These are phyloP conservation scores for Leersia perrieri DNA, from an alignment of 176 grass and related monocot species.

Conservation along the genomic window DNA sequence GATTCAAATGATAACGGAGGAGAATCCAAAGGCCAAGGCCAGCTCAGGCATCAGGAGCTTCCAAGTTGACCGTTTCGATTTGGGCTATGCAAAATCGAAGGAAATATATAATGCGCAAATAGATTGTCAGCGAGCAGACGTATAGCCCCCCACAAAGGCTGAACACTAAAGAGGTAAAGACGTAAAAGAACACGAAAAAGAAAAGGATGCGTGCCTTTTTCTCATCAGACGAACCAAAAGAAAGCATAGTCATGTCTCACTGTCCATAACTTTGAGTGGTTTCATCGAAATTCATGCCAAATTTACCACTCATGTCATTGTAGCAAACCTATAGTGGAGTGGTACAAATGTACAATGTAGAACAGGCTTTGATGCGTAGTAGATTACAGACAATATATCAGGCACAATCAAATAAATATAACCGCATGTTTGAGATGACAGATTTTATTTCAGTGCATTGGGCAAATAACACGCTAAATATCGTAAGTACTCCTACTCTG, in stretches of 20 bases:
- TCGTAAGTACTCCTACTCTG: background rate
- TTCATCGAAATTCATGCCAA: background rate
- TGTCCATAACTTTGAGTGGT: background rate
- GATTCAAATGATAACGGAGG: background rate
- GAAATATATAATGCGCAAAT: background rate
- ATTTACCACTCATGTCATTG: background rate
- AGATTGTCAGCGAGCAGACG: background rate
- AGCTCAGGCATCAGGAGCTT: background rate
- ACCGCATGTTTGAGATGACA: background rate
- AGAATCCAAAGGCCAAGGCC: background rate
- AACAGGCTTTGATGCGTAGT: background rate
- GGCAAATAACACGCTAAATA: background rate
- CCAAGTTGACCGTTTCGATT: background rate
- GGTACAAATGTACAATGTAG: no score
- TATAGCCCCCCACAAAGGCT: background rate
- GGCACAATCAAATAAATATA: background rate
- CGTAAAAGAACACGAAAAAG: background rate
- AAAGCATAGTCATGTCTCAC: background rate
- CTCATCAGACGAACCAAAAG: background rate
- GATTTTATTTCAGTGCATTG: background rate
- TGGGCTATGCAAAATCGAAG: background rate
- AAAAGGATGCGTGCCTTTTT: background rate
- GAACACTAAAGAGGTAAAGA: background rate
- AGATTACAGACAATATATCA: background rate
- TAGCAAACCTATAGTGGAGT: background rate